Percentiles rank a stretch among this genome's conserved stretches.
Evolutionary conservation across 345 rosid species (phyloP).

Genomic region (Bruguiera gymnorhiza): DNA sequence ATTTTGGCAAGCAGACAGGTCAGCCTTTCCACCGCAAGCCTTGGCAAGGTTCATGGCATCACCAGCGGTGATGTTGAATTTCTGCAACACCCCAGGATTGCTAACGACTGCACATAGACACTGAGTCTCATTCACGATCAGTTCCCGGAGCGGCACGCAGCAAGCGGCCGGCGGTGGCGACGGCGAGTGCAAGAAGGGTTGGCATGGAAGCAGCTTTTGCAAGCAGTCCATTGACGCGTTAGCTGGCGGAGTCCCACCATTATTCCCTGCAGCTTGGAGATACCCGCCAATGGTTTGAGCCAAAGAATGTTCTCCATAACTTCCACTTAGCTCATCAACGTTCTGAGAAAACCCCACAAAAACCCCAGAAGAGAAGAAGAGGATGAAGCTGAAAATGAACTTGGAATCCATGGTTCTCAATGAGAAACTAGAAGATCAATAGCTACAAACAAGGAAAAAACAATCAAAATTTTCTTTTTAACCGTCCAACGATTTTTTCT

Average conservation of each 20-base stretch:
- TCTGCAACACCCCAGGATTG: constrained; percentile 25
- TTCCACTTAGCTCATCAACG: not conserved
- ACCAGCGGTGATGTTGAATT: constrained; percentile 38
- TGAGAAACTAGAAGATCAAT: no score
- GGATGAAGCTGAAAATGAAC: not conserved
- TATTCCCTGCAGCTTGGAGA: not conserved
- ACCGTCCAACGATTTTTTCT: no score
- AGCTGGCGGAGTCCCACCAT: not conserved
- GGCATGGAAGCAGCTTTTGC: constrained; percentile 45
- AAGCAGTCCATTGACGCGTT: constrained; percentile 28
- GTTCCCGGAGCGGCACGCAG: constrained; percentile 45
- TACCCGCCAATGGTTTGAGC: not conserved
- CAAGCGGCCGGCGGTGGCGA: constrained; percentile 39
- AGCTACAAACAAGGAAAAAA: no score
- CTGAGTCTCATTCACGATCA: constrained; percentile 21
- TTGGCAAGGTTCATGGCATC: constrained; percentile 47
- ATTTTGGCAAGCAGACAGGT: constrained; percentile 39
- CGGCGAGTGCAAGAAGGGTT: constrained; percentile 21
- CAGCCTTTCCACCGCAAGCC: constrained; percentile 43
- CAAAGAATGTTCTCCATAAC: not conserved
- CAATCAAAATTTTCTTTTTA: no score
- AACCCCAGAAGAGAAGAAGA: constrained; percentile 4
- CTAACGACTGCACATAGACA: constrained; percentile 48
- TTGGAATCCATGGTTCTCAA: constrained; percentile 14
- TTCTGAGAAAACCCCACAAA: constrained; percentile 1